Evolutionary conservation across 192 early-diverging fungal species (phyloP), one percentile per base, ranked within the genome.

Genomic region (Coemansia sp.): DNA sequence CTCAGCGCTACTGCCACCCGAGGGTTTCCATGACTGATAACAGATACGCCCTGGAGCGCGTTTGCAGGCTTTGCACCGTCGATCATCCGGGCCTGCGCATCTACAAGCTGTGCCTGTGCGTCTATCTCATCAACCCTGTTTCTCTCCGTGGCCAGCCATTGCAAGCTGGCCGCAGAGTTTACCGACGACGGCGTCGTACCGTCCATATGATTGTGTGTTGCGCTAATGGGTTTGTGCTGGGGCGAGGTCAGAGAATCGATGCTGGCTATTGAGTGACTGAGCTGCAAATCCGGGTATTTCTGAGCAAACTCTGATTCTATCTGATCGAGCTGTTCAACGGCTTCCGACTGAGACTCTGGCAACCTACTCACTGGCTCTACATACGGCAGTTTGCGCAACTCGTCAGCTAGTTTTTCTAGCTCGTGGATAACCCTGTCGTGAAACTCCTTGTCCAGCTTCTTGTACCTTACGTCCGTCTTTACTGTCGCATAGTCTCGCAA

Each of bases 381-480:
- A 71, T 65, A 78, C 39, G 70, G 75, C 63, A 41, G 74, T 70
- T 67, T 70, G 66, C 45, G 70, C 8, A 73, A 28, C 74, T 65
- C 67, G 36, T 32, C 33, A 12, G 58, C 22, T 59, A 72, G 32
- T 66, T 32, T 34, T 51, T 78, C 78, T 52, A 85, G 53, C 41
- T 77, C 71, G 55, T 56, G 48, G 8, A 68, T 36, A 28, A 79
- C 57, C 28, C 36, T 36, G n/a, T 53, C 75, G 66, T 63, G 63
- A 72, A 78, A 64, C 17, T 74, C 70, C 3, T 54, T 84, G 20
- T 74, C 79, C 37, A 87, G 70, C 28, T 66, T 70, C 4, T 82
- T 34, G 54, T 87, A 89, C 32, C 71, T 73, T 8, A 74, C 59
- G 53, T 87, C 85, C 18, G 67, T 71, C 34, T 74, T 77, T 8